These are phyloP conservation scores for Magnusiomyces magnusii DNA, from an alignment of 1,139 yeast genomes.

Conservation along the genomic window DNA sequence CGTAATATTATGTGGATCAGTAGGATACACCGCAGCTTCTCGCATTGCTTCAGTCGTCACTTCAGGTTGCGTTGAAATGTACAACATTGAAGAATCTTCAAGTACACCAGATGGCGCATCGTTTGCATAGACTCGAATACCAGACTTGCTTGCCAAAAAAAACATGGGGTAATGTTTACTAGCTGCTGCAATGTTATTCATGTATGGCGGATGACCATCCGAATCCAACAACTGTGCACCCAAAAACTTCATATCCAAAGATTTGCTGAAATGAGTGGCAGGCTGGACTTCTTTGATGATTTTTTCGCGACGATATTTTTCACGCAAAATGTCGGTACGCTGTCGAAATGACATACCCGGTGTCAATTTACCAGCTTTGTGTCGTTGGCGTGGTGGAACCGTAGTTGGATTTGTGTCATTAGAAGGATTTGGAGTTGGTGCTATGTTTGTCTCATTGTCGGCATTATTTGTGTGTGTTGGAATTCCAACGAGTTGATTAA, in stretches of 20 bases:
- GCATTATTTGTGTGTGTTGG: background rate
- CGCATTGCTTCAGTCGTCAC: constrained; percentile 19
- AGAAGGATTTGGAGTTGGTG: background rate
- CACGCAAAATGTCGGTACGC: background rate
- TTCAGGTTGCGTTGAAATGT: constrained; percentile 20
- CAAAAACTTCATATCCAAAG: constrained; percentile 16
- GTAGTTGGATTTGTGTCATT: background rate
- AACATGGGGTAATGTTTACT: constrained; percentile 18
- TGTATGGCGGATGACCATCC: constrained; percentile 18
- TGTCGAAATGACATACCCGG: background rate
- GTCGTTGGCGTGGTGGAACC: background rate
- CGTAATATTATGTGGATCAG: constrained; percentile 50
- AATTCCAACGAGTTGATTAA: background rate
- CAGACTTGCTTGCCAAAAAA: constrained; percentile 21
- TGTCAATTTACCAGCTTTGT: background rate
- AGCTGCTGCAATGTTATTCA: constrained; percentile 24
- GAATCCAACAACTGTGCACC: constrained; percentile 16
- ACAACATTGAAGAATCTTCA: constrained; percentile 13
- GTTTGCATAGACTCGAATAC: constrained; percentile 19
- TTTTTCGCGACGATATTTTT: constrained; percentile 4
- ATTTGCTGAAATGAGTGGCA: constrained; percentile 7
- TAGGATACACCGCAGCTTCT: constrained; percentile 26
- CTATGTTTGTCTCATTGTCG: background rate
- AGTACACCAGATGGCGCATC: constrained; percentile 19
- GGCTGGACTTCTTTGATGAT: constrained; percentile 8